Evolutionary conservation across 1,284 basidiomycete species (phyloP), one percentile per base, ranked within the genome.

Genomic region (Trichosporon coremiiforme): DNA sequence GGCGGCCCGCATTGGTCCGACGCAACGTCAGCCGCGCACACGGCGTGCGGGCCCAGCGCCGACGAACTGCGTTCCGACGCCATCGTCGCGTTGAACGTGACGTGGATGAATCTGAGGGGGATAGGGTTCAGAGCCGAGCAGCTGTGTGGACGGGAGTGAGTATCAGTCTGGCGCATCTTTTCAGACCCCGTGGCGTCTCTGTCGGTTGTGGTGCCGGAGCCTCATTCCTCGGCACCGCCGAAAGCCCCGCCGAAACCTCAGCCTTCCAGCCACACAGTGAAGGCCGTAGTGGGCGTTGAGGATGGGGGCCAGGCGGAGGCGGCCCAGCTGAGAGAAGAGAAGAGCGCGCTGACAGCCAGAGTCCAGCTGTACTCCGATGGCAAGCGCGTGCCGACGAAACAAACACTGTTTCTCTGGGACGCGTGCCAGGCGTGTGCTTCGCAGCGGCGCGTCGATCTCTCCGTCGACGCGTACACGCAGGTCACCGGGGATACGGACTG

Each of bases 111-210:
- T 33, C 29, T 35, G 36, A 7, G 45, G n/a, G 65, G 63, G 0
- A 63, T 67, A 45, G 55, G 45, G 0, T 41, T 57, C 17, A 36
- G 71, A 13, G 15, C 66, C 0, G 62, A 53, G 17, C 55, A 73
- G 10, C 66, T 70, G 22, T 73, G 72, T 29, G 72, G 72, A 7
- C 63, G 69, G 0, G 72, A 73, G 72, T 73, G 64, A 69, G 72
- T 73, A 8, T 33, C n/a, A n/a, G n/a, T n/a, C n/a, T n/a, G n/a
- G n/a, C n/a, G n/a, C n/a, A n/a, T n/a, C n/a, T n/a, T n/a, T n/a
- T n/a, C n/a, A n/a, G n/a, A n/a, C n/a, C n/a, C n/a, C n/a, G n/a
- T n/a, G n/a, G n/a, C n/a, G n/a, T n/a, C n/a, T n/a, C n/a, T n/a
- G n/a, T n/a, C n/a, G n/a, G n/a, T n/a, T n/a, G n/a, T n/a, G n/a